Evolutionary conservation across 768 basidiomycete genomes (phyloP), one percentile per base, ranked within the genome.

Genomic region (Heimioporus sp.): DNA sequence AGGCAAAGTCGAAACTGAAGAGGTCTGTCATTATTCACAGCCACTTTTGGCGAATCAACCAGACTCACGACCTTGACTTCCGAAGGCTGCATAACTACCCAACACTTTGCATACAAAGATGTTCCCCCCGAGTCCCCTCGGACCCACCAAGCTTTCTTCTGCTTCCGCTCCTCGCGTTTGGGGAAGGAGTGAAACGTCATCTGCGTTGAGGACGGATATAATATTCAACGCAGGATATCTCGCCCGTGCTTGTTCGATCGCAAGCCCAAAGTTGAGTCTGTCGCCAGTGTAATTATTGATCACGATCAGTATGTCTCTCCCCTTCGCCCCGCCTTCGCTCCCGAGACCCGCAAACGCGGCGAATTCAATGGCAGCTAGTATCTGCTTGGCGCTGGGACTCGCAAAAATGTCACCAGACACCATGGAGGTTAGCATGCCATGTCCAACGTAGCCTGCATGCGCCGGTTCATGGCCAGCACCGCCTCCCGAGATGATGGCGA

Each of bases 381-480:
- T 77, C 62, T 83, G 81, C 43, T 75, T 75, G n/a, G 81, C 79
- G 56, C 79, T 82, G 0, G 82, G 84, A 42, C 77, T 80, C 10
- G 83, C 81, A 58, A 85, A 85, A 17, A 82, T 77, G 45, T 84
- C 81, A 2, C 82, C 83, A n/a, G 76, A 78, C 8, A 83, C 79
- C 5, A 76, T 76, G 2, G 80, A 81, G 10, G 72, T 59, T 21
- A 85, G 74, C 70, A 83, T 78, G 16, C 82, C 81, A n/a, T 64
- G 57, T 6, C 82, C 83, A 5, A 80, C 80, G 56, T 82, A 82
- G 1, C 74, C 77, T 5, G 77, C 77, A 57, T 81, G 79, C 0
- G 81, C 80, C 4, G 83, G 82, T 61, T 85, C 82, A 56, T 85
- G 82, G 8, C 82, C 82, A 36, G 76, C 74, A 0, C 80, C 80